These are phyloP conservation scores for Alternaria postmessia DNA, from an alignment of 2,329 filamentous ascomycete species.

Conservation along the genomic window DNA sequence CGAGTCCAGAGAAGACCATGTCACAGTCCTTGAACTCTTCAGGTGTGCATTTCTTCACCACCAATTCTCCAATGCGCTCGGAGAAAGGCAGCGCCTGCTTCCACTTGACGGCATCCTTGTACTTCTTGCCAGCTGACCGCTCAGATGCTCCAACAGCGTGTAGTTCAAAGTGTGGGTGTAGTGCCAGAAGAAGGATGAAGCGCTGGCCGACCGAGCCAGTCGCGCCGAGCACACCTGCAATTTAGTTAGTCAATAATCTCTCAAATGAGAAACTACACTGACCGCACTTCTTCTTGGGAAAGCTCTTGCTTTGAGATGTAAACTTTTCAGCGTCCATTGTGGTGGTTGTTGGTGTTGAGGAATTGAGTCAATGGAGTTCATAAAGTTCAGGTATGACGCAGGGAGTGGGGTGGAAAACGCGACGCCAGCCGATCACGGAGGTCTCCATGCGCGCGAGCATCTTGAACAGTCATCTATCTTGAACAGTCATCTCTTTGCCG, in stretches of 20 bases:
- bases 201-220: slow-evolving; percentile 95
- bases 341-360: slow-evolving; percentile 24
- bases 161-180: slow-evolving; percentile 86
- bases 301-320: slow-evolving; percentile 49
- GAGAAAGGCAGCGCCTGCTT: slow-evolving; percentile 90
- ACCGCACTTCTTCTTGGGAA: slow-evolving; percentile 64
- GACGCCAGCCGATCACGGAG: slow-evolving; percentile 38
- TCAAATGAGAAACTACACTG: slow-evolving; percentile 51
- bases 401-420: slow-evolving; percentile 34
- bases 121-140: slow-evolving; percentile 89
- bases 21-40: slow-evolving; percentile 89
- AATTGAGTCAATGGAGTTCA: slow-evolving; percentile 34
- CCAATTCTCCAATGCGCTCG: slow-evolving; percentile 75
- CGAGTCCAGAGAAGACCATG: slow-evolving; percentile 89
- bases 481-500: neutral
- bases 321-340: slow-evolving; percentile 57
- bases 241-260: slow-evolving; percentile 19
- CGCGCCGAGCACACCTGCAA: slow-evolving; percentile 76
- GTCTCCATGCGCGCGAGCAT: neutral
- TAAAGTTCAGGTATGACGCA: slow-evolving; percentile 34
- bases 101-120: slow-evolving; percentile 93
- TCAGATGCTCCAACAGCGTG: slow-evolving; percentile 90
- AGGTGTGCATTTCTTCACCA: slow-evolving; percentile 85
- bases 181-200: slow-evolving; percentile 89
- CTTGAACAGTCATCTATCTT: neutral